Percentiles rank a stretch among this genome's conserved stretches.
Evolutionary conservation across 1,139 yeast genomes (phyloP).

Genomic region (Debaryomyces psychrophilus): DNA sequence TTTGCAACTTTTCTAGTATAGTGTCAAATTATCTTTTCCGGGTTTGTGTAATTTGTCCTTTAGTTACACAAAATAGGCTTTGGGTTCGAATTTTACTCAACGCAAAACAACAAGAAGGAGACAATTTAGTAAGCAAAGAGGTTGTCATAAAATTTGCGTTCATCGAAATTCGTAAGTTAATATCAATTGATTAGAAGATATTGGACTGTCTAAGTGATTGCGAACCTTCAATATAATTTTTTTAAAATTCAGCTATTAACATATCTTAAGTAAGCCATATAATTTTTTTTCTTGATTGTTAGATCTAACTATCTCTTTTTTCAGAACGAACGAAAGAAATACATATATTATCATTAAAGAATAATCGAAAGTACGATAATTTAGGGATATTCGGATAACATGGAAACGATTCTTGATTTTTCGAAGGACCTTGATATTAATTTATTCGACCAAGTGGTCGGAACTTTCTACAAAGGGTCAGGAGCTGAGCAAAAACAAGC

Average conservation of each 20-base stretch:
- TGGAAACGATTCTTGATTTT: slow-evolving; percentile 91
- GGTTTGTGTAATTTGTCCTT: slow-evolving; percentile 3
- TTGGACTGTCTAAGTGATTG: neutral
- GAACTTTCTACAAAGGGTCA: slow-evolving; percentile 81
- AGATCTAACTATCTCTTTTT: slow-evolving; percentile 6
- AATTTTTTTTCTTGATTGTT: slow-evolving; percentile 3
- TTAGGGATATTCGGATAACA: slow-evolving; percentile 24
- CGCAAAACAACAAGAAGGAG: slow-evolving; percentile 9
- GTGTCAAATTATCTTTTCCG: neutral
- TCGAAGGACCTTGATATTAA: slow-evolving; percentile 79
- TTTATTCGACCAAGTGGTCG: slow-evolving; percentile 82
- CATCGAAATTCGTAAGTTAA: slow-evolving; percentile 2
- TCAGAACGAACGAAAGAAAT: slow-evolving; percentile 3
- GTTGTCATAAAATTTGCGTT: slow-evolving; percentile 1
- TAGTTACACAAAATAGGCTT: slow-evolving; percentile 3
- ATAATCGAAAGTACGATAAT: neutral
- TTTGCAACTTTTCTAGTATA: neutral
- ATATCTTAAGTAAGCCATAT: slow-evolving; percentile 5
- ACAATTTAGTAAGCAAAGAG: neutral
- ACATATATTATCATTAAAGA: neutral
- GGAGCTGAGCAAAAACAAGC: slow-evolving; percentile 85
- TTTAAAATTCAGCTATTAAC: slow-evolving; percentile 3
- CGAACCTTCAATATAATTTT: neutral
- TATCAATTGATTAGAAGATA: neutral
- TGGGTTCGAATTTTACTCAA: slow-evolving; percentile 1